Evolutionary conservation across 495 filamentous ascomycete genomes (phyloP).

Genomic region (Halenospora varia): DNA sequence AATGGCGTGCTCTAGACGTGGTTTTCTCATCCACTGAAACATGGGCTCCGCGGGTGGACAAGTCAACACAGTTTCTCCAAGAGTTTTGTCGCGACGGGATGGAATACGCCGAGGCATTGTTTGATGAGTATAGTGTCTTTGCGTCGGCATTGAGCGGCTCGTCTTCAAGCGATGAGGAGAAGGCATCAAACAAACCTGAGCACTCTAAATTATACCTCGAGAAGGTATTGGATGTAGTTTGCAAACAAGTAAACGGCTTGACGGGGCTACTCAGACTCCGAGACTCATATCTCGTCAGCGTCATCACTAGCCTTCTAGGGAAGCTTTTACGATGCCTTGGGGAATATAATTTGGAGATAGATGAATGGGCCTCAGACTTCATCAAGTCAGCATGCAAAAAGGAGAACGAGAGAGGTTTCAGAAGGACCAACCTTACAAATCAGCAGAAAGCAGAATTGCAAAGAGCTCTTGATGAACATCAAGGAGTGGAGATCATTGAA

Average conservation of each 20-base stretch:
- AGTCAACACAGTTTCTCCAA: constrained; percentile 69
- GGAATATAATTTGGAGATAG: constrained; percentile 64
- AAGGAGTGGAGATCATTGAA: constrained; percentile 47
- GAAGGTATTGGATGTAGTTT: constrained; percentile 57
- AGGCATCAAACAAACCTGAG: constrained; percentile 30
- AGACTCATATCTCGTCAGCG: constrained; percentile 75
- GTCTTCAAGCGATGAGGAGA: constrained; percentile 36
- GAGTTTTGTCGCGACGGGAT: constrained; percentile 93
- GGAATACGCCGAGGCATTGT: constrained; percentile 81
- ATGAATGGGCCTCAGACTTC: constrained; percentile 52
- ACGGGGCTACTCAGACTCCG: constrained; percentile 80
- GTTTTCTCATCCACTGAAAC: constrained; percentile 80
- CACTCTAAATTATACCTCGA: constrained; percentile 36
- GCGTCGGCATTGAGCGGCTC: constrained; percentile 42
- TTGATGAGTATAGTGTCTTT: constrained; percentile 78
- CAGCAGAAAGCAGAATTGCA: constrained; percentile 80
- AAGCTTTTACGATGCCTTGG: constrained; percentile 72
- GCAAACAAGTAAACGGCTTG: constrained; percentile 59
- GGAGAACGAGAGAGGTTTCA: constrained; percentile 21
- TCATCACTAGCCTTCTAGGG: constrained; percentile 57
- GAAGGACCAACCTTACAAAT: constrained; percentile 67
- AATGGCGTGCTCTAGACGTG: constrained; percentile 73
- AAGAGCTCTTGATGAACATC: constrained; percentile 72
- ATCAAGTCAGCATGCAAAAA: constrained; percentile 44
- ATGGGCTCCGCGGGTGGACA: constrained; percentile 59